Evolutionary conservation across 2,329 filamentous ascomycete species (phyloP).

Genomic region (Cryoendolithus antarcticus): DNA sequence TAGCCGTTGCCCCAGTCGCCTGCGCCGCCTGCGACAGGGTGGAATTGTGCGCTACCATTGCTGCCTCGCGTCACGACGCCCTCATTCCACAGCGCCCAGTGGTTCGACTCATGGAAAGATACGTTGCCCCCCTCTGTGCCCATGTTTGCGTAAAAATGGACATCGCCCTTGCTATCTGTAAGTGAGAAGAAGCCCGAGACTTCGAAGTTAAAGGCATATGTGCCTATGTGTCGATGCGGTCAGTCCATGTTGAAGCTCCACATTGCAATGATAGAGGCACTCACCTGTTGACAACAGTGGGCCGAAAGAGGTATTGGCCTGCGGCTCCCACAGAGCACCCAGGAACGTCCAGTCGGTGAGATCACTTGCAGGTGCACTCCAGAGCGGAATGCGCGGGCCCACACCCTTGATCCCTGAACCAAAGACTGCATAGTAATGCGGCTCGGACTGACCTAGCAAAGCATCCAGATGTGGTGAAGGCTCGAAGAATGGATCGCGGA

Average conservation of each 20-base stretch:
- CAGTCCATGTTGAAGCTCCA: too few species aligned
- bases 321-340: slow-evolving; percentile 35
- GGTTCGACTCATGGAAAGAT: slow-evolving; percentile 26
- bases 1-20: slow-evolving; percentile 34
- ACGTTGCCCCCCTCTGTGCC: slow-evolving; percentile 32
- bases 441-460: slow-evolving; percentile 29
- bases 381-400: slow-evolving; percentile 35
- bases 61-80: slow-evolving; percentile 29
- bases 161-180: slow-evolving; percentile 29
- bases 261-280: background rate
- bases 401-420: slow-evolving; percentile 36
- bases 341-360: slow-evolving; percentile 36
- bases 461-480: slow-evolving; percentile 29
- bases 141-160: slow-evolving; percentile 34
- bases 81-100: slow-evolving; percentile 37
- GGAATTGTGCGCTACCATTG: slow-evolving; percentile 34
- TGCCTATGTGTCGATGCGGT: too few species aligned
- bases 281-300: slow-evolving; percentile 27
- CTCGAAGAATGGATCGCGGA: slow-evolving; percentile 27
- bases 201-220: slow-evolving; percentile 37
- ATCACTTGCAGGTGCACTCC: slow-evolving; percentile 31
- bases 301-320: slow-evolving; percentile 29
- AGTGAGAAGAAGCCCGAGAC: slow-evolving; percentile 37
- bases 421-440: slow-evolving; percentile 35
- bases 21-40: slow-evolving; percentile 31